These are phyloP conservation scores for Pyrenophora teres DNA, from an alignment of 2,329 filamentous ascomycete species.

Conservation along the genomic window DNA sequence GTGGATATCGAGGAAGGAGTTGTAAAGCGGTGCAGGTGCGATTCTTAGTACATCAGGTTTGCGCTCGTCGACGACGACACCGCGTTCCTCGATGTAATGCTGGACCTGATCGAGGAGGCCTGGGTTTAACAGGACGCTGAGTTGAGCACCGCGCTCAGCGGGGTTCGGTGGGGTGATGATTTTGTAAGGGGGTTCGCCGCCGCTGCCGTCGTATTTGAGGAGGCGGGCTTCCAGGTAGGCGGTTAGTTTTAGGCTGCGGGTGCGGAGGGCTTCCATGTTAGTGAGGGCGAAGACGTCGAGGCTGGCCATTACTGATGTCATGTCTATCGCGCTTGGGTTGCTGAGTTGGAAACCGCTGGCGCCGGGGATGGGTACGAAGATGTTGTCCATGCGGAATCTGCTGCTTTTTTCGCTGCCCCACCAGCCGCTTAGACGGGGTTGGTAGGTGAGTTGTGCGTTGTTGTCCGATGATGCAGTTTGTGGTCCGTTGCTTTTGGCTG, in stretches of 20 bases:
- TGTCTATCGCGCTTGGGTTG: conserved; percentile 79
- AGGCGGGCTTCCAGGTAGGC: conserved; percentile 69
- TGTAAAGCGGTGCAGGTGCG: conserved; percentile 84
- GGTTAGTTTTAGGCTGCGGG: conserved; percentile 74
- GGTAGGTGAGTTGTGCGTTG: conserved; percentile 54
- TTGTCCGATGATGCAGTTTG: conserved; percentile 40
- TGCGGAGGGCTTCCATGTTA: conserved; percentile 68
- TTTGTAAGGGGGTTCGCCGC: conserved; percentile 46
- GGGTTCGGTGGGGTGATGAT: conserved; percentile 73
- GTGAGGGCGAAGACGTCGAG: conserved; percentile 76
- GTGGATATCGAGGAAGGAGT: conserved; percentile 73
- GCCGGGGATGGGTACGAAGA: conserved; percentile 75
- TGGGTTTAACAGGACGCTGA: conserved; percentile 71
- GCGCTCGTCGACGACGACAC: conserved; percentile 79
- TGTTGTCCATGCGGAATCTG: conserved; percentile 82
- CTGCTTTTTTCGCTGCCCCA: conserved; percentile 80
- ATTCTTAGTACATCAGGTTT: conserved; percentile 85
- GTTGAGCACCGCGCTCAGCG: conserved; percentile 72
- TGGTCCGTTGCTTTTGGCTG: background rate
- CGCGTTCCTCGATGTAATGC: conserved; percentile 65
- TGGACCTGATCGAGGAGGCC: conserved; percentile 74
- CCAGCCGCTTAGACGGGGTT: conserved; percentile 77
- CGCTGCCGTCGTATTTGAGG: conserved; percentile 23
- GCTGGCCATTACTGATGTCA: conserved; percentile 73
- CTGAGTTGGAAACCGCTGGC: conserved; percentile 84